phyloP scores from a whole-genome alignment of 2,329 filamentous ascomycete genomes.

The Fonsecaea erecta region DNA sequence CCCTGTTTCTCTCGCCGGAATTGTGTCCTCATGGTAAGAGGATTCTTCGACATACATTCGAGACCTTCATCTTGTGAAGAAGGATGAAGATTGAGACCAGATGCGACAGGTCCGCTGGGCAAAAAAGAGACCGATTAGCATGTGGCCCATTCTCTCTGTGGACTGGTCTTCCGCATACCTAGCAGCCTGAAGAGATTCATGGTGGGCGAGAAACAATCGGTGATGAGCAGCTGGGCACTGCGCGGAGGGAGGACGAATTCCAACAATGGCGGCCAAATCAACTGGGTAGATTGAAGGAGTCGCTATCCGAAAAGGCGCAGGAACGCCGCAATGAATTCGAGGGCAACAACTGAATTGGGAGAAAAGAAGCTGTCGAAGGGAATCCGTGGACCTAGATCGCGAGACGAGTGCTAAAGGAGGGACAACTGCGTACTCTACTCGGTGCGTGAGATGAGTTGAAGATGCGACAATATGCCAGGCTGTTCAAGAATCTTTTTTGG shows the following conservation, averaged over 20 bases:
- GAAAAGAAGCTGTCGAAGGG: neutral
- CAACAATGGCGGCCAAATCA: neutral
- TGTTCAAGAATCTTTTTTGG: conserved; percentile 34
- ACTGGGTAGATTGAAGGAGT: neutral
- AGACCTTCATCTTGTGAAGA: conserved; percentile 92
- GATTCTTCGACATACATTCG: conserved; percentile 68
- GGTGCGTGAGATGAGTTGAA: neutral
- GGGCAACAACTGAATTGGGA: neutral
- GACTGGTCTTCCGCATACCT: conserved; percentile 54
- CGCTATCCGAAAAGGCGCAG: neutral
- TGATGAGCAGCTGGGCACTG: conserved; percentile 28
- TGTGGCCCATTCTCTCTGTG: conserved; percentile 14
- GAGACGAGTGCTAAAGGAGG: neutral
- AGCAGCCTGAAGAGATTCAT: conserved; percentile 74
- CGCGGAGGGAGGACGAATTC: conserved; percentile 4
- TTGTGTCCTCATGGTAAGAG: neutral
- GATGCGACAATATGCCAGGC: conserved; percentile 21
- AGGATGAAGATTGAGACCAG: conserved; percentile 91
- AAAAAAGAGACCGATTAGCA: conserved; percentile 4
- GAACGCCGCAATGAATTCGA: neutral
- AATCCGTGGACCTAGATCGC: neutral
- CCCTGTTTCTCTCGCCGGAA: neutral
- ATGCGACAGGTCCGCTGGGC: conserved; percentile 88
- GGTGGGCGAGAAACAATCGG: conserved; percentile 39
- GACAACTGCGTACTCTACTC: neutral